Evolutionary conservation across 768 basidiomycete species (phyloP), one percentile per base, ranked within the genome.

Genomic region (Rhizopogon vulgaris): DNA sequence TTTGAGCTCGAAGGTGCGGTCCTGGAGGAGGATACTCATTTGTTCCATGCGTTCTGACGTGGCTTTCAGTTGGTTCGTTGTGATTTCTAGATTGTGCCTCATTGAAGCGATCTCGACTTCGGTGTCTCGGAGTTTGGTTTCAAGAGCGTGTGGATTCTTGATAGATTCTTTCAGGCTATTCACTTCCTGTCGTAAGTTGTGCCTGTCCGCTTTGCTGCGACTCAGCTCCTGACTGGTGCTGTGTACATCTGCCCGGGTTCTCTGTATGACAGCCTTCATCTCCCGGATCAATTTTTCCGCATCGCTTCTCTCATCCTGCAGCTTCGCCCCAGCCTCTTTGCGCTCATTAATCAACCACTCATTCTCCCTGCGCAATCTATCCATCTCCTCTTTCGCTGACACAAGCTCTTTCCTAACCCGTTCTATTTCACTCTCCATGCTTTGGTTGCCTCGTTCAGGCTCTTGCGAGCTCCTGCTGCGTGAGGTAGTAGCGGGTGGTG

Each of bases 1-100:
- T 28, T 70, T 69, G 17, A 75, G 68, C 58, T 80, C 75, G 36
- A 68, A 61, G 4, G 74, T 74, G 34, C 78, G 71, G 38, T 69
- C 60, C 6, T 72, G 64, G 25, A 79, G 60, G 22, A 78, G 54
- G 9, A 60, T 52, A 39, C 15, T 7, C 14, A 69, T 30, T 28
- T 68, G 66, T 22, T 18, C 8, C 8, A 34, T 18, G 22, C 34
- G 30, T 12, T 46, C 45, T 34, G 45, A 46, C 14, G 32, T 15
- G 30, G 18, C 45, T 18, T 46, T 46, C 9, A 46, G 32, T 34
- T 34, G 30, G 14, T 46, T 46, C 8, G 18, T 46, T 34, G 30
- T 14, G 18, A 14, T 4, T 8, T 46, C 45, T 46, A 46, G 45
- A 46, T 4, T 14, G 4, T 34, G 8, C 30, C 18, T 34, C 18